Base-by-base conservation (phyloP, 2,329 filamentous ascomycete species). In the Coniosporium uncinatum region DNA sequence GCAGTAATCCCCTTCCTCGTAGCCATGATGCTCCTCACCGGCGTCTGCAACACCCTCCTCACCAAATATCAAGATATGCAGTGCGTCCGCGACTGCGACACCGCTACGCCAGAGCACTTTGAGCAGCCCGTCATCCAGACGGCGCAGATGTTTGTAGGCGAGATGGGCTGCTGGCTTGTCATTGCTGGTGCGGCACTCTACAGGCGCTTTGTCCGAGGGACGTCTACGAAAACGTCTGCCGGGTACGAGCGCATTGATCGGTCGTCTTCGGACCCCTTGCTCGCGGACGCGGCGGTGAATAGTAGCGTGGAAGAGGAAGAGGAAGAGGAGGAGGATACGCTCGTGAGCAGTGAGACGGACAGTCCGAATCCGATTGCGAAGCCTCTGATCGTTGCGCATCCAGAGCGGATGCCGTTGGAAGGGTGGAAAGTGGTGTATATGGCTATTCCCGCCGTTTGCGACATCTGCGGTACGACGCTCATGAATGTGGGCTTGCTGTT, bases 61-160 rank as follows among this genome's bases (percentile, higher is more conserved):
- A 96, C 91, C 52, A 98, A 98, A 61, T 96, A 90, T 58, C 91
- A 97, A 87, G 93, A 98, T 62, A 95, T 95, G 73, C 88, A 96
- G 82, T 98, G 93, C 67, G 87, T 97, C 32, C 78, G 85, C 50
- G 81, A 97, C 69, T 98, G 93, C 71, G 80, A 88, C 54, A 74
- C 79, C 45, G 71, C 77, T 18, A 70, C 88, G 54, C 77, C 79
- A 8, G 75, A 73, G 44, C 76, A 78, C 52, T 97, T 98, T 66
- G 88, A 96, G 62, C 91, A 97, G 61, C 93, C 93, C 16, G 90
- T 98, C 40, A 81, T 97, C 41, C 93, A 98, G 62, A 97, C 93
- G 2, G 71, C 88, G 1, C 93, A 97, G 63, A 98, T 98, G 93
- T 98, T 98, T 62, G 76, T 96, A 47, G 93, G 93, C 42, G 93